Percentiles rank a stretch among this genome's conserved stretches.
These are phyloP conservation scores for Clavispora asparagi DNA, from an alignment of 805 yeast genomes.

Conservation along the genomic window DNA sequence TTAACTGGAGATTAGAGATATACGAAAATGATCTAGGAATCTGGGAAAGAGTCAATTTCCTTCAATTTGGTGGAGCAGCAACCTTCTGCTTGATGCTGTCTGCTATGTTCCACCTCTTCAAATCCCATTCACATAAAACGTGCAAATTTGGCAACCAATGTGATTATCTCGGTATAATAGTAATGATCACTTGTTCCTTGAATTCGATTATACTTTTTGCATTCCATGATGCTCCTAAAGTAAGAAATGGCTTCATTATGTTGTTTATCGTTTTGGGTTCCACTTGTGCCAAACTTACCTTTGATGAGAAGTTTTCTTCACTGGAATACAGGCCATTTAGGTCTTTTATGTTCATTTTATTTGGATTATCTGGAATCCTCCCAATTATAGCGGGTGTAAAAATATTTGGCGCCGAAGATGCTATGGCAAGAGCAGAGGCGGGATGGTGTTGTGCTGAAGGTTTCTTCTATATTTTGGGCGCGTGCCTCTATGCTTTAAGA, in stretches of 20 bases:
- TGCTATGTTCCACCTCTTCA: slow-evolving; percentile 61
- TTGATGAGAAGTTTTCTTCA: slow-evolving; percentile 62
- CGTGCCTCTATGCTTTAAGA: slow-evolving; percentile 69
- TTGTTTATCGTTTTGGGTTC: slow-evolving; percentile 53
- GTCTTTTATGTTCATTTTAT: slow-evolving; percentile 71
- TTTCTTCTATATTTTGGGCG: slow-evolving; percentile 70
- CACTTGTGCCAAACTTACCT: slow-evolving; percentile 57
- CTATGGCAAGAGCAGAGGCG: slow-evolving; percentile 49
- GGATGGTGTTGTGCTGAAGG: slow-evolving; percentile 69
- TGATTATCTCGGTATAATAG: slow-evolving; percentile 72
- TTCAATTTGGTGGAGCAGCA: slow-evolving; percentile 54
- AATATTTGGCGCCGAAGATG: slow-evolving; percentile 45
- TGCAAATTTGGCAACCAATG: slow-evolving; percentile 58
- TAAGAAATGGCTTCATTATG: slow-evolving; percentile 34
- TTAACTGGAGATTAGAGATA: slow-evolving; percentile 21
- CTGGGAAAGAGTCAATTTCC: slow-evolving; percentile 47
- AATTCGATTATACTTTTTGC: slow-evolving; percentile 32
- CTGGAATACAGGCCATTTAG: slow-evolving; percentile 71
- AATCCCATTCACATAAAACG: slow-evolving; percentile 57
- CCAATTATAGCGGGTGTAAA: slow-evolving; percentile 58
- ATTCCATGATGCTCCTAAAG: slow-evolving; percentile 38
- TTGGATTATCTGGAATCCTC: slow-evolving; percentile 72
- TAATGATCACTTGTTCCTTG: slow-evolving; percentile 47
- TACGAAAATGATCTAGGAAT: slow-evolving; percentile 21
- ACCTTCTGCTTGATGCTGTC: slow-evolving; percentile 57